phyloP scores from a whole-genome alignment of 2,329 filamentous ascomycete species.

The Falciphora oryzae region DNA sequence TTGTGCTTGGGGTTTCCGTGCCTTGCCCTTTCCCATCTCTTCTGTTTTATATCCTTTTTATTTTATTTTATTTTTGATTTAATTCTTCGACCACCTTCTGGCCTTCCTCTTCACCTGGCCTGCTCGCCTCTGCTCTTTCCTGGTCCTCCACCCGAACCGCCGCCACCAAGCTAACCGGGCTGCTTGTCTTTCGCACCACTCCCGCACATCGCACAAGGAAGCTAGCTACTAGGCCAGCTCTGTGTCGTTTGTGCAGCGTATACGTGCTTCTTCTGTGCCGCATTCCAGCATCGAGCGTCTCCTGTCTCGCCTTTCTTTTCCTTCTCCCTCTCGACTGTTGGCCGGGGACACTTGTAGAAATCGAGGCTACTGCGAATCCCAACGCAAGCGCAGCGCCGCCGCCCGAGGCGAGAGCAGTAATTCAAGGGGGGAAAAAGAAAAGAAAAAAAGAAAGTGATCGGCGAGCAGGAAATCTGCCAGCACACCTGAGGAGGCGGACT shows the following conservation, averaged over 20 bases:
- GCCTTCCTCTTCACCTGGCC: background rate
- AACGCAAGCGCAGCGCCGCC: background rate
- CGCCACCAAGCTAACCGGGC: background rate
- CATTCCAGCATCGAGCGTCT: background rate
- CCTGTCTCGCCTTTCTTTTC: background rate
- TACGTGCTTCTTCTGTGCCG: background rate
- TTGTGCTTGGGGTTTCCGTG: background rate
- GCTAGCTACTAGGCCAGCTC: background rate
- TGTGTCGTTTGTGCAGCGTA: background rate
- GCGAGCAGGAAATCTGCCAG: background rate
- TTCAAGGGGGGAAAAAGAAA: background rate
- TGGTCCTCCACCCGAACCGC: too few species aligned
- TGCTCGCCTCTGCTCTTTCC: too few species aligned
- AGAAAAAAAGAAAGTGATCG: background rate
- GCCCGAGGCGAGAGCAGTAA: background rate
- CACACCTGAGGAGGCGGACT: too few species aligned
- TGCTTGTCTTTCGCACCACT: background rate
- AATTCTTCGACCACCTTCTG: background rate
- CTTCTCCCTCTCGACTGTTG: background rate
- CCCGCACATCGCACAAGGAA: background rate
- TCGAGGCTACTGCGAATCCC: background rate
- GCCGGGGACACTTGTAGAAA: background rate
- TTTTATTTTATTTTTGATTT: background rate
- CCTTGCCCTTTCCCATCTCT: conserved; percentile 1
- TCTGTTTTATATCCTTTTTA: background rate